Percentiles rank a stretch among this genome's conserved stretches.
Evolutionary conservation across 805 yeast species (phyloP).

Genomic region (Cyberlindnera xylosilytica): DNA sequence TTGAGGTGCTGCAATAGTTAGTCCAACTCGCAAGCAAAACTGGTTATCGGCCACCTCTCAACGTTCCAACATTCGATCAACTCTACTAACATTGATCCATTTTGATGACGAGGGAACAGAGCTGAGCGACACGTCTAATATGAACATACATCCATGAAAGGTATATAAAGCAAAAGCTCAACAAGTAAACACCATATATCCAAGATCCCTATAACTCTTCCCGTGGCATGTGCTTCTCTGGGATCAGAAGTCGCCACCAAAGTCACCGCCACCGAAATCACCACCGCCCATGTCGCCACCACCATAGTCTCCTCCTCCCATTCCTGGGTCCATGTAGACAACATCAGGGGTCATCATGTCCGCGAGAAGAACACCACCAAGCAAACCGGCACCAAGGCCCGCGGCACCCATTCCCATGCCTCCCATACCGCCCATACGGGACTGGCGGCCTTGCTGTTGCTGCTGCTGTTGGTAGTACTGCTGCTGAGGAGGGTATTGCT

Average conservation of each 20-base stretch:
- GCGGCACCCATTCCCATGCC: slow-evolving; percentile 25
- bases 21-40: too few species aligned
- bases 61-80: too few species aligned
- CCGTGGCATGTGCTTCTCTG: neutral
- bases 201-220: neutral
- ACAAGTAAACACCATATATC: neutral
- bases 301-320: slow-evolving; percentile 15
- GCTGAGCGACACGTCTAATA: too few species aligned
- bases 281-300: slow-evolving; percentile 36
- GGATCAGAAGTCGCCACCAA: slow-evolving; percentile 19
- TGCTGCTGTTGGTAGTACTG: slow-evolving; percentile 13
- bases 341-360: slow-evolving; percentile 26
- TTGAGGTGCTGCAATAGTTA: too few species aligned
- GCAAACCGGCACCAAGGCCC: slow-evolving; percentile 30
- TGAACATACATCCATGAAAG: too few species aligned
- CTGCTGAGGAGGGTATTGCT: slow-evolving; percentile 27
- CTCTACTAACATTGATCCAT: too few species aligned
- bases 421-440: slow-evolving; percentile 18
- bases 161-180: too few species aligned
- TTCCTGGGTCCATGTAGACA: slow-evolving; percentile 16
- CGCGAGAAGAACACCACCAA: slow-evolving; percentile 31
- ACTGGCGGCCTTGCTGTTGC: slow-evolving; percentile 30
- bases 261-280: slow-evolving; percentile 37
- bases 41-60: too few species aligned
- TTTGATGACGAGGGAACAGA: too few species aligned